Evolutionary conservation across 257 asterid species (phyloP), one percentile per base, ranked within the genome.

Genomic region (Scutellaria galericulata): DNA sequence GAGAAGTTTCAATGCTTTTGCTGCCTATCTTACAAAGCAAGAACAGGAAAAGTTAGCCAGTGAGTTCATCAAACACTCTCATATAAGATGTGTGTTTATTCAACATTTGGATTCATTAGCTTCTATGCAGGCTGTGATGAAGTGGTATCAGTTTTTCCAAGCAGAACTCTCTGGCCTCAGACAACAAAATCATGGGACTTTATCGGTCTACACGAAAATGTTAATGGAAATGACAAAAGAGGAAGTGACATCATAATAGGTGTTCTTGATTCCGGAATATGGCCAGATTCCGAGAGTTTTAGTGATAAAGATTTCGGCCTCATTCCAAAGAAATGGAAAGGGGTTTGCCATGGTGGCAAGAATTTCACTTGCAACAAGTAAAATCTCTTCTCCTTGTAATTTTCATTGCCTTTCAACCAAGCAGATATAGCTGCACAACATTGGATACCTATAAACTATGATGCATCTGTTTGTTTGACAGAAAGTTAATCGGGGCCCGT

Each of bases 131-230:
- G 62, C n/a, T 45, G 44, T 42, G 72, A 73, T 6, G 77, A 57
- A 6, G 88, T 84, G 42, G 64, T 84, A 15, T 74, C 82, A 27
- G 66, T 84, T 41, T 84, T 81, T 15, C 86, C 79, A 0, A 79
- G 82, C 60, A 56, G 47, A 81, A 76, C 69, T 5, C 70, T 59
- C 1, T 9, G 71, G 69, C 82, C 66, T 54, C 84, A 76, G 10
- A 84, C 88, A 3, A 84, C 86, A n/a, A 76, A 82, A 79, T 84
- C 88, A 6, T 84, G 84, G 86, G 86, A 84, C 41, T 84, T 39
- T 22, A 66, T 81, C 52, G 77, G 86, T 2, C 71, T 81, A 20
- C 20, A 9, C 3, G 75, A 76, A 60, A 66, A 45, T 37, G 77
- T 9, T 13, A 35, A 24, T 1, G 42, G 66, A 40, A 60, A 52